Evolutionary conservation across 2,329 filamentous ascomycete genomes (phyloP), one percentile per base, ranked within the genome.

Genomic region (Blastomyces parvus): DNA sequence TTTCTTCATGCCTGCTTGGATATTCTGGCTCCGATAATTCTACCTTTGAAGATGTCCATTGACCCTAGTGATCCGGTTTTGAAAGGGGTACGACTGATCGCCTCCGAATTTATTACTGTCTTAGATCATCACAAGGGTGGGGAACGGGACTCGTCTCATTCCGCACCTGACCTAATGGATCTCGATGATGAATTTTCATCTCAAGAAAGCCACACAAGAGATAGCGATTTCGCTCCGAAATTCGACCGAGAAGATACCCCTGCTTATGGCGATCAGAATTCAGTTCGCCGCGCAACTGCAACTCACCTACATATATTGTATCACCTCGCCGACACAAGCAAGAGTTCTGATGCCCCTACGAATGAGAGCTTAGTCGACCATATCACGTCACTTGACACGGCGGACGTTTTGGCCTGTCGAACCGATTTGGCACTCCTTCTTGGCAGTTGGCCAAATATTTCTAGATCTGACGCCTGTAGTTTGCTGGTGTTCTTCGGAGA

Each of bases 401-500:
- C 68, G 53, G 76, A 79, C 58, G 70, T 79, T 44, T 64, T 80
- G 53, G 70, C 73, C 40, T 71, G 73, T 1, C 70, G 72, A 62
- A 65, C 66, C 67, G 62, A 63, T 73, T n/a, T 78, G 73, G 64
- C 64, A 60, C 62, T 68, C 60, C 52, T 74, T 67, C 60, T 71
- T 69, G 58, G 62, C 42, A 63, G 63, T 9, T 55, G 27, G 55
- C 30, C 63, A 9, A 62, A 62, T 27, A 69, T 76, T 59, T 65
- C 71, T 4, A 71, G 73, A 52, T 64, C 69, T 38, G 77, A 79
- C 59, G 71, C 78, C 17, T 74, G 80, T 27, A 71, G 68, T 4
- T 67, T 85, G 6, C 71, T 85, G 14, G 77, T 79, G 60, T 72
- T 78, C 64, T 69, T 83, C 46, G 81, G 76, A 25, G 77, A 81